phyloP scores from a whole-genome alignment of 1,139 yeast species.

The Arxiozyma slooffiae region DNA sequence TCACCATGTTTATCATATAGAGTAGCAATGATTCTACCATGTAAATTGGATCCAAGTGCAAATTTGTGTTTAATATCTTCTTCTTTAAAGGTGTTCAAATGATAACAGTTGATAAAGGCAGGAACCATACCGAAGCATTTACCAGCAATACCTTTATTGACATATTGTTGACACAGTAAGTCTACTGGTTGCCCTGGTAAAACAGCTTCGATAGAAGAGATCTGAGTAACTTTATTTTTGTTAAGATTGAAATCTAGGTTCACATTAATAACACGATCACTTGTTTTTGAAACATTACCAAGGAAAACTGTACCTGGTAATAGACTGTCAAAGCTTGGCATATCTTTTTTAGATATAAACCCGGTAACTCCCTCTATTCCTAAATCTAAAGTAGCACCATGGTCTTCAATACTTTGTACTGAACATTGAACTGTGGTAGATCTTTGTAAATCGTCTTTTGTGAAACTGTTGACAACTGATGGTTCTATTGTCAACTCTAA shows the following conservation, averaged over 20 bases:
- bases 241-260: constrained; percentile 35
- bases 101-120: constrained; percentile 62
- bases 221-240: constrained; percentile 44
- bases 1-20: constrained; percentile 44
- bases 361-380: constrained; percentile 56
- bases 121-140: constrained; percentile 67
- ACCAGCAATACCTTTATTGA: constrained; percentile 49
- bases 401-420: constrained; percentile 77
- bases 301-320: constrained; percentile 43
- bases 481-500: constrained; percentile 74
- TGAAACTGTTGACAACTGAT: constrained; percentile 51
- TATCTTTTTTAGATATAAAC: constrained; percentile 66
- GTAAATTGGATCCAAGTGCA: constrained; percentile 55
- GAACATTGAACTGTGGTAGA: constrained; percentile 59
- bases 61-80: constrained; percentile 50
- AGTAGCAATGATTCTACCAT: constrained; percentile 62
- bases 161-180: constrained; percentile 54
- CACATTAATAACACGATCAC: constrained; percentile 55
- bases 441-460: constrained; percentile 59
- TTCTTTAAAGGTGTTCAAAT: constrained; percentile 42
- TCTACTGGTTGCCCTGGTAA: constrained; percentile 79
- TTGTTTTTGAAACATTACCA: constrained; percentile 38
- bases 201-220: constrained; percentile 65
- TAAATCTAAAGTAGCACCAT: constrained; percentile 68
- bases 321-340: constrained; percentile 28